These are phyloP conservation scores for Colletotrichum endophyticum DNA, from an alignment of 2,329 filamentous ascomycete species.

Conservation along the genomic window DNA sequence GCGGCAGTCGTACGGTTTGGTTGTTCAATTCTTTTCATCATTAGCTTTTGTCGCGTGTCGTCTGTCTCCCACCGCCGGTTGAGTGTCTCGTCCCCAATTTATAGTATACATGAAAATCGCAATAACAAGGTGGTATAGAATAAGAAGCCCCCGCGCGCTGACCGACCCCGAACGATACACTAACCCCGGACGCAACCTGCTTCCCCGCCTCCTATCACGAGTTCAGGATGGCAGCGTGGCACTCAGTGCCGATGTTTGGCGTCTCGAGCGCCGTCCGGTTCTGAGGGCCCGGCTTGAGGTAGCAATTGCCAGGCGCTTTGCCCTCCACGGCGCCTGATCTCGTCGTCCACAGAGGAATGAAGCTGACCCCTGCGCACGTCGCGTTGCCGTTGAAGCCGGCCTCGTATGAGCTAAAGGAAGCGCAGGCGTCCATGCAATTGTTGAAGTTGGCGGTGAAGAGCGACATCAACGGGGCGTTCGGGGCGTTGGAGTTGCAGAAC, in stretches of 20 bases:
- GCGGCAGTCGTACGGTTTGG: neutral
- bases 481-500: conserved; percentile 48
- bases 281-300: conserved; percentile 45
- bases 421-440: conserved; percentile 54
- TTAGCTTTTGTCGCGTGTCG: neutral
- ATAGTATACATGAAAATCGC: neutral
- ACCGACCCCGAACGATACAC: neutral
- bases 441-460: conserved; percentile 48
- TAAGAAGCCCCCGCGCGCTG: neutral
- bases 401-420: conserved; percentile 30
- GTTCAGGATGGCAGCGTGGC: conserved; percentile 37
- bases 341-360: conserved; percentile 47
- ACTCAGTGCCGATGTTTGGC: conserved; percentile 37
- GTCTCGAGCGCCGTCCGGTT: conserved; percentile 29
- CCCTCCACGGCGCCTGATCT: conserved; percentile 34
- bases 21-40: neutral
- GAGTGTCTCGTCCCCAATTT: neutral
- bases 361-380: conserved; percentile 38
- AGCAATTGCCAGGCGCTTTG: conserved; percentile 49
- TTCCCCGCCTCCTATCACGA: neutral
- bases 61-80: neutral
- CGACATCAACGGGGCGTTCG: conserved; percentile 38
- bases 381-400: conserved; percentile 20
- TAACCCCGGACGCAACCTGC: neutral
- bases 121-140: neutral